Evolutionary conservation across 2,329 filamentous ascomycete species (phyloP), one percentile per base, ranked within the genome.

Genomic region (Fusarium sp.): DNA sequence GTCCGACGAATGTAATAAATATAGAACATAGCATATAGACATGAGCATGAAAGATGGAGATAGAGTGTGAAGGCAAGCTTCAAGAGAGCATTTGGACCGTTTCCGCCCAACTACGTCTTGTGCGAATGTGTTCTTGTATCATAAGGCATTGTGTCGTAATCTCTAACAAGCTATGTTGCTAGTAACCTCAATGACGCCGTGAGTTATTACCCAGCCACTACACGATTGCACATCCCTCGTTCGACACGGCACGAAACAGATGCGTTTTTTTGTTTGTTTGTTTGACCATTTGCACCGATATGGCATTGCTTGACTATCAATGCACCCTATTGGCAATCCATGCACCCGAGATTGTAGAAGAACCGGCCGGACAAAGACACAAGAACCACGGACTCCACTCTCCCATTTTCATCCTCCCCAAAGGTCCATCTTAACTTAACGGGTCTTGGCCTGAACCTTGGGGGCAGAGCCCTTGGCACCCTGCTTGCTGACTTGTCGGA

Each of bases 401-500:
- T 71, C 68, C 67, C 66, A 63, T 67, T 68, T 67, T 67, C 57
- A 64, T 61, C 62, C 59, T 57, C 49, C 41, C 61, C 62, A 49
- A 43, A 52, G 57, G 41, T 59, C 51, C 54, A 51, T 61, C 45
- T 46, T 49, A 52, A 52, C 64, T 76, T 76, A 97, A 83, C 93
- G 93, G 83, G 86, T 89, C 77, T 89, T 93, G 78, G 91, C 88
- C 78, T 89, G 85, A 73, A 92, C 88, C 90, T 97, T 97, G 77
- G 84, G 81, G 73, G 86, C 87, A 72, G 93, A 87, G 75, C 95
- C 95, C 88, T 96, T 97, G 70, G 92, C 89, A 76, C 92, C 93
- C 87, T 97, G 92, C 91, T 99, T 99, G 88, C 92, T 93, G 79
- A 89, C 84, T 79, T 96, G 91, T 80, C 91, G 88, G 75, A 82